These are phyloP conservation scores for Pseudovirgaria hyperparasitica DNA, from an alignment of 2,329 filamentous ascomycete species.

Conservation along the genomic window DNA sequence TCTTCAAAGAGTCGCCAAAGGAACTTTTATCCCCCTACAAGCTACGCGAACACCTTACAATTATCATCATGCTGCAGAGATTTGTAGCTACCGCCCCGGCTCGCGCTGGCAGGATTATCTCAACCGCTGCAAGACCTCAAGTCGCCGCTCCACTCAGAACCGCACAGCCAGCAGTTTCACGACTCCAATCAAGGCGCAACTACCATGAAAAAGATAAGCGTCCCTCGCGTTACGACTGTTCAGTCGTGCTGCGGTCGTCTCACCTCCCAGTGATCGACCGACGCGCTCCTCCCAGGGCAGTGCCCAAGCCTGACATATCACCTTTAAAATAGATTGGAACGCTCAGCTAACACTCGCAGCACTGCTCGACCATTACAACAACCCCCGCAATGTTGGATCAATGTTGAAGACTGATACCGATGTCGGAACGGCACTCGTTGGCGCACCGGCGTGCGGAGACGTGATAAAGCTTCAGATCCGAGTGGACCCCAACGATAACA, in stretches of 20 bases:
- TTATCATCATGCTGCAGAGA: constrained; percentile 48
- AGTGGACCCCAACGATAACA: constrained; percentile 77
- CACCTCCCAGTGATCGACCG: constrained; percentile 2
- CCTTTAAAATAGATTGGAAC: constrained; percentile 6
- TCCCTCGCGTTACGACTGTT: constrained; percentile 4
- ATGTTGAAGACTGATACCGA: constrained; percentile 69
- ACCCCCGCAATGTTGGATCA: constrained; percentile 65
- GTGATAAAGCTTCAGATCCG: constrained; percentile 93
- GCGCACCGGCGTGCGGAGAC: constrained; percentile 81
- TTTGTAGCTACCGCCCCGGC: constrained; percentile 40
- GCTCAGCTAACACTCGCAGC: constrained; percentile 27
- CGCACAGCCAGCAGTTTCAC: constrained; percentile 28
- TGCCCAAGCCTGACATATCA: neutral
- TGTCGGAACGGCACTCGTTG: constrained; percentile 83
- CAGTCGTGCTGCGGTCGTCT: constrained; percentile 8
- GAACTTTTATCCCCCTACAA: too few relatives aligned
- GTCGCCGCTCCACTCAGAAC: constrained; percentile 33
- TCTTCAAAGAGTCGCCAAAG: too few relatives aligned
- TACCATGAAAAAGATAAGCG: constrained; percentile 57
- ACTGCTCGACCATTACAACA: constrained; percentile 70
- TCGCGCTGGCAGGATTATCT: constrained; percentile 36
- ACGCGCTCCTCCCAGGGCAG: neutral
- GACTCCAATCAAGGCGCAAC: constrained; percentile 29
- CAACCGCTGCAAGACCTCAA: constrained; percentile 35
- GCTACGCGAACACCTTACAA: too few relatives aligned